Evolutionary conservation across 1,139 yeast genomes (phyloP).

Genomic region (Geotrichum carabidarum): DNA sequence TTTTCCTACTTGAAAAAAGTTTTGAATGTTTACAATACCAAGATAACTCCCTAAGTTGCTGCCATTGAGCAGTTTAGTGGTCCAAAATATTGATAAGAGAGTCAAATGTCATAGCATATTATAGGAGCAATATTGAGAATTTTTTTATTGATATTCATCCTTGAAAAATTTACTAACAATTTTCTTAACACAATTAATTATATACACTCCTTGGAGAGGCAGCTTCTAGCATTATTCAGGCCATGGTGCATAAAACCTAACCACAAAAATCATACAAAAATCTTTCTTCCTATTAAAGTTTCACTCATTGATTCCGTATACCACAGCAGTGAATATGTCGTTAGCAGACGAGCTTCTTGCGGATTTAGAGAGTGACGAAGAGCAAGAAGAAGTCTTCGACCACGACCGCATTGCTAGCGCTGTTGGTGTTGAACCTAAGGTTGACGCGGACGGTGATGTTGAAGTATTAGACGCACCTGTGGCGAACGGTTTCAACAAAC

Average conservation of each 20-base stretch:
- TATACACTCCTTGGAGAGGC: too few species aligned
- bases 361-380: slow-evolving; percentile 35
- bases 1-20: too few species aligned
- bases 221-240: too few species aligned
- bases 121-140: too few species aligned
- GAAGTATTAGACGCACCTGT: slow-evolving; percentile 10
- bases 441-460: slow-evolving; percentile 10
- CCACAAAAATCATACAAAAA: not conserved
- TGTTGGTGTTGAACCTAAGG: slow-evolving; percentile 17
- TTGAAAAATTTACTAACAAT: too few species aligned
- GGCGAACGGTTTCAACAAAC: slow-evolving; percentile 7
- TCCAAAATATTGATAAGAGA: too few species aligned
- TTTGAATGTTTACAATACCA: too few species aligned
- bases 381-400: slow-evolving; percentile 22
- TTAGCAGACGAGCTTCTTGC: slow-evolving; percentile 40
- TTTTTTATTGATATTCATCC: too few species aligned
- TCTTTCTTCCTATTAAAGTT: not conserved
- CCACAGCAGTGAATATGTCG: slow-evolving; percentile 28
- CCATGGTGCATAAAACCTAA: slow-evolving; percentile 2
- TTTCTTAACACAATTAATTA: too few species aligned
- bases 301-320: not conserved
- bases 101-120: too few species aligned
- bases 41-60: too few species aligned
- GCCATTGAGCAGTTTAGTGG: too few species aligned
- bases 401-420: slow-evolving; percentile 19